These are phyloP conservation scores for Dactylellina leptospora DNA, from an alignment of 2,329 filamentous ascomycete species.

Conservation along the genomic window DNA sequence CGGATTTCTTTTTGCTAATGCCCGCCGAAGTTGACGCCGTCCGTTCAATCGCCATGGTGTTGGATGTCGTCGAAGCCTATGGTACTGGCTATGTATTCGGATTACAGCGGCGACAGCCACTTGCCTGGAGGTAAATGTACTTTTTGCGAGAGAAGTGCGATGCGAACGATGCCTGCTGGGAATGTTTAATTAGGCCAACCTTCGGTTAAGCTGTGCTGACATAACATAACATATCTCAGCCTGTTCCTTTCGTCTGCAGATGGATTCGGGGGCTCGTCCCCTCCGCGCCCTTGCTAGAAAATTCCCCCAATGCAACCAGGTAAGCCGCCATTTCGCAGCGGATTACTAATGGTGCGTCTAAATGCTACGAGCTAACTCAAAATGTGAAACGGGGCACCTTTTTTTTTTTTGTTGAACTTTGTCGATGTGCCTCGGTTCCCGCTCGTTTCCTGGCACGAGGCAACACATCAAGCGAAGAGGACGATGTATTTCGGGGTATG, in stretches of 20 bases:
- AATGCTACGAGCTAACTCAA: conserved; percentile 1
- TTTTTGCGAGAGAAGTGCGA: conserved; percentile 7
- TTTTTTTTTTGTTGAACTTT: conserved; percentile 15
- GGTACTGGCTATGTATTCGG: conserved; percentile 1
- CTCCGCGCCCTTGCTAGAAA: conserved; percentile 27
- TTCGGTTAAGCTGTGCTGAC: conserved; percentile 41
- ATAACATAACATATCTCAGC: conserved; percentile 39
- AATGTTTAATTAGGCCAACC: conserved; percentile 8
- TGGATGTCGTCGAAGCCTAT: neutral
- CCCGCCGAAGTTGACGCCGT: conserved; percentile 21
- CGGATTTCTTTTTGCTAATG: conserved; percentile 40
- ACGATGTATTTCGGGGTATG: neutral
- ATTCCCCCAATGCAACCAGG: neutral
- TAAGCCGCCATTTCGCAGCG: neutral
- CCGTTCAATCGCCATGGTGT: conserved; percentile 47
- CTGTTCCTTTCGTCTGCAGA: neutral
- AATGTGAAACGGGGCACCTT: neutral
- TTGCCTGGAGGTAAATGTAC: neutral
- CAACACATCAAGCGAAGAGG: conserved; percentile 15
- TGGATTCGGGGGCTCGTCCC: conserved; percentile 29
- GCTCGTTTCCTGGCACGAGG: conserved; percentile 3
- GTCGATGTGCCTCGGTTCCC: conserved; percentile 31
- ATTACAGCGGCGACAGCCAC: conserved; percentile 13
- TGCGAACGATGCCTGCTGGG: conserved; percentile 12
- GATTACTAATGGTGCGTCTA: conserved; percentile 35